A percentile compares a stretch with the other conserved stretches of the same genome.
Conservation (phyloP, 352 stramenopile species). For the Globisporangium acanthophoron region DNA sequence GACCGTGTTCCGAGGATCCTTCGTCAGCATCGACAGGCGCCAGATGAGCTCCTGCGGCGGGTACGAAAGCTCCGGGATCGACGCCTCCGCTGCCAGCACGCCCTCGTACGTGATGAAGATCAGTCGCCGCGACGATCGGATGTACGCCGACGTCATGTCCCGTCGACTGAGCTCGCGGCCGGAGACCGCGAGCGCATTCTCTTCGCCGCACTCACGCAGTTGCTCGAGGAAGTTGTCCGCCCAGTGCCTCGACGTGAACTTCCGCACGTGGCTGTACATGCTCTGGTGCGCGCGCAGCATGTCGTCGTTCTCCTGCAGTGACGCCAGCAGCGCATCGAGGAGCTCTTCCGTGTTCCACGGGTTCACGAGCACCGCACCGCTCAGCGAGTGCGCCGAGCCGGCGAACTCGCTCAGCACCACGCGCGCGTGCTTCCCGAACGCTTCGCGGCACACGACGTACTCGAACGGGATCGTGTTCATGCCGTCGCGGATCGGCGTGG, state of each 20-base stretch:
- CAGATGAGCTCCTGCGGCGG: slow-evolving; percentile 78
- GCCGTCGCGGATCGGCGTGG: slow-evolving; percentile 84
- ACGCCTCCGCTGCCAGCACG: slow-evolving; percentile 74
- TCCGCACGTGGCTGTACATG: slow-evolving; percentile 82
- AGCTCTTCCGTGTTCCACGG: slow-evolving; percentile 85
- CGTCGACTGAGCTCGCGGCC: slow-evolving; percentile 70
- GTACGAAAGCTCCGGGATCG: slow-evolving; percentile 84
- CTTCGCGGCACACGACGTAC: slow-evolving; percentile 86
- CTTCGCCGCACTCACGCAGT: slow-evolving; percentile 69
- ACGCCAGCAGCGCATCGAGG: slow-evolving; percentile 39
- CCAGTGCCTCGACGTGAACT: slow-evolving; percentile 71
- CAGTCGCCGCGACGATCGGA: slow-evolving; percentile 52
- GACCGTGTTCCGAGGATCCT: slow-evolving; percentile 69
- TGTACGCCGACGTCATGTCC: slow-evolving; percentile 86
- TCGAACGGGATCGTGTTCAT: slow-evolving; percentile 92
- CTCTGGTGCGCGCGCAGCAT: slow-evolving; percentile 69
- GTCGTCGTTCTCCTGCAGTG: slow-evolving; percentile 58
- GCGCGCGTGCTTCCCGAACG: slow-evolving; percentile 53
- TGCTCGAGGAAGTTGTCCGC: slow-evolving; percentile 78
- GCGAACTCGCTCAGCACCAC: slow-evolving; percentile 91
- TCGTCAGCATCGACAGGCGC: slow-evolving; percentile 79
- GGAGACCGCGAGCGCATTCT: slow-evolving; percentile 59
- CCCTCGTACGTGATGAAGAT: slow-evolving; percentile 91
- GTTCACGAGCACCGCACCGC: slow-evolving; percentile 81
- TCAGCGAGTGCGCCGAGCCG: slow-evolving; percentile 82